A percentile compares a stretch with the other conserved stretches of the same genome.
Evolutionary conservation across 345 rosid genomes (phyloP).

Genomic region (Citrus australasica): DNA sequence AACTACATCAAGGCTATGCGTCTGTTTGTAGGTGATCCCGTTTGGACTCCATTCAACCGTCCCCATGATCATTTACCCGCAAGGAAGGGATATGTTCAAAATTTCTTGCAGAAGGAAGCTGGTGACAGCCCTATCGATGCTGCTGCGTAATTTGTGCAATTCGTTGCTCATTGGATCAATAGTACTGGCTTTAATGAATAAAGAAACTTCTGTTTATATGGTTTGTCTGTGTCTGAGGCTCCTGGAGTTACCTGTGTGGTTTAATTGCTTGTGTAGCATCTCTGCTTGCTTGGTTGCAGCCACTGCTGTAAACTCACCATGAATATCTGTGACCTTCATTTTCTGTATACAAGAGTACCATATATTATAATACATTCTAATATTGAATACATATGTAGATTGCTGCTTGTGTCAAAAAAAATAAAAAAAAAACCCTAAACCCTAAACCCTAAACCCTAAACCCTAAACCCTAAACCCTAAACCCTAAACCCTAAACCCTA

Average conservation of each 20-base stretch:
- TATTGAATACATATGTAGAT: neutral
- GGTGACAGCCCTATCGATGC: constrained; percentile 45
- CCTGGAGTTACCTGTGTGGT: neutral
- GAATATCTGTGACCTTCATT: neutral
- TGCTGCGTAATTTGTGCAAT: constrained; percentile 28
- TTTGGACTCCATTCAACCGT: constrained; percentile 90
- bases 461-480: no score
- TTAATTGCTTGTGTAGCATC: constrained; percentile 1
- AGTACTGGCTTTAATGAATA: neutral
- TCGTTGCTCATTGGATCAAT: neutral
- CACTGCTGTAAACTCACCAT: neutral
- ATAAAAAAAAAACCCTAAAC: no score
- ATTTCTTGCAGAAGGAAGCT: constrained; percentile 38
- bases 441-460: no score
- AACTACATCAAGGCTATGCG: constrained; percentile 93
- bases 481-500: no score
- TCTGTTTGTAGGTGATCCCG: constrained; percentile 81
- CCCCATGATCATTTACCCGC: constrained; percentile 87
- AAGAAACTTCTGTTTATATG: neutral
- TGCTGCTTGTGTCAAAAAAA: neutral
- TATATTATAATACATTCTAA: neutral
- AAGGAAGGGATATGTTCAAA: constrained; percentile 71
- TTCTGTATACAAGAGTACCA: neutral
- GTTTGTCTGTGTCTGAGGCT: neutral
- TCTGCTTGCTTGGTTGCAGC: neutral